Evolutionary conservation across 2,329 filamentous ascomycete species (phyloP), one percentile per base, ranked within the genome.

Genomic region (Botrytis hyacinthi): DNA sequence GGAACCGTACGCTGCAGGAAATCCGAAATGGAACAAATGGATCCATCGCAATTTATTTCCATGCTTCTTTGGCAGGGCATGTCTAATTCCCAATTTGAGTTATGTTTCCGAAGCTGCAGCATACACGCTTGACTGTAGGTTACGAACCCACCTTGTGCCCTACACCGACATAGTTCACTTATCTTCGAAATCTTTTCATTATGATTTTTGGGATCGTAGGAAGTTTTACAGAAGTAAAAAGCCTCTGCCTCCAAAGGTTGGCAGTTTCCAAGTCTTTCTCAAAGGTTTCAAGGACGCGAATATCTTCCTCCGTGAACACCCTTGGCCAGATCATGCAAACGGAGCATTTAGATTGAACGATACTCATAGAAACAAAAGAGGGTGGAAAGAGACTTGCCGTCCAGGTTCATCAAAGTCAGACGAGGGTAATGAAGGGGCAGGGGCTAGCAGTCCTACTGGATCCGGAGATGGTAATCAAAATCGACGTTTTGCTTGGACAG

Each of bases 1-100:
- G 84, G 97, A 99, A 82, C 96, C 96, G 0, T 99, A 98, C 81
- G 96, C 96, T 1, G 96, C 93, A 46, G 92, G 94, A 78, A 99
- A 99, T 81, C 96, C 96, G 9, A 99, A 99, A 82, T 98, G 95
- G 95, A 98, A 97, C 78, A 99, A 99, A 84, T 99, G 96, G 96
- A 95, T 99, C 84, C 96, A 99, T 82, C 88, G 96, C 76, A 99
- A 99, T 82, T 82, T 99, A 76, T 98, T 99, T 78, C 96, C 96
- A 14, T 99, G 97, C 84, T 98, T 93, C 83, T 99, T 99, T 80
- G 96, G 96, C 29, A 88, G 96, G 80, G 95, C 95, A 63, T 98
- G 90, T 80, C 89, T 99, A 71, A 99, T 99, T 81, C 96, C 96
- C 73, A 99, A 99, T 80, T 87, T 99, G 68, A 98, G 95, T 72